Conservation (phyloP, 805 yeast genomes). For the Schwanniomyces polymorphus region DNA sequence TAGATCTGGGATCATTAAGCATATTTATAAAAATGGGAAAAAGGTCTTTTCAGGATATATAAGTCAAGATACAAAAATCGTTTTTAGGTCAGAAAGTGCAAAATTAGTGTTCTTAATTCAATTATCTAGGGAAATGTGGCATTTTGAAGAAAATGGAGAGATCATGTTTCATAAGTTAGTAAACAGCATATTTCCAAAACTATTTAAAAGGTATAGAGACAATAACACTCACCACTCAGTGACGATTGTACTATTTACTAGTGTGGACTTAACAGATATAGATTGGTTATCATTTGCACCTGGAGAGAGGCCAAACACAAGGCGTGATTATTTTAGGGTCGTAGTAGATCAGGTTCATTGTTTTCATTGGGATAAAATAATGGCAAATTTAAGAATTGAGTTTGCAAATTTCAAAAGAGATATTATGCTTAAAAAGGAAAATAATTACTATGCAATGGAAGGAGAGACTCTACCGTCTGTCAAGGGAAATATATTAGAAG, state of each 20-base stretch:
- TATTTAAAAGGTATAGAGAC: constrained; percentile 84
- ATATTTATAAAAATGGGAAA: constrained; percentile 65
- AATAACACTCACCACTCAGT: constrained; percentile 87
- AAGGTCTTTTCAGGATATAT: constrained; percentile 75
- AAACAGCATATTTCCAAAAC: constrained; percentile 87
- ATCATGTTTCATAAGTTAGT: constrained; percentile 89
- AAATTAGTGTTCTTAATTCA: constrained; percentile 81
- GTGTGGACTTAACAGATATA: constrained; percentile 59
- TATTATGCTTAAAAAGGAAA: constrained; percentile 48
- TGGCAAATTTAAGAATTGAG: constrained; percentile 83
- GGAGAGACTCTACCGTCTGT: constrained; percentile 81
- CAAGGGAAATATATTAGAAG: constrained; percentile 86
- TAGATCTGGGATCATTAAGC: constrained; percentile 63
- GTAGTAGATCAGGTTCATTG: constrained; percentile 94
- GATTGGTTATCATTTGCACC: constrained; percentile 60
- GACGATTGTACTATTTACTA: constrained; percentile 84
- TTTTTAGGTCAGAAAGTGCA: constrained; percentile 90
- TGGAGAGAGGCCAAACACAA: constrained; percentile 69
- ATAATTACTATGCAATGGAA: constrained; percentile 35
- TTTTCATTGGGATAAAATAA: constrained; percentile 85
- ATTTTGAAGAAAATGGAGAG: constrained; percentile 95
- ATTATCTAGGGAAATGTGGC: constrained; percentile 95
- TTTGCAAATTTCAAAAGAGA: constrained; percentile 81
- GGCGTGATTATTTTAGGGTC: constrained; percentile 83
- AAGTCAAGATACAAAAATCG: constrained; percentile 71